Evolutionary conservation across 1,139 yeast genomes (phyloP).

Genomic region (Geotrichum citri-aurantii): DNA sequence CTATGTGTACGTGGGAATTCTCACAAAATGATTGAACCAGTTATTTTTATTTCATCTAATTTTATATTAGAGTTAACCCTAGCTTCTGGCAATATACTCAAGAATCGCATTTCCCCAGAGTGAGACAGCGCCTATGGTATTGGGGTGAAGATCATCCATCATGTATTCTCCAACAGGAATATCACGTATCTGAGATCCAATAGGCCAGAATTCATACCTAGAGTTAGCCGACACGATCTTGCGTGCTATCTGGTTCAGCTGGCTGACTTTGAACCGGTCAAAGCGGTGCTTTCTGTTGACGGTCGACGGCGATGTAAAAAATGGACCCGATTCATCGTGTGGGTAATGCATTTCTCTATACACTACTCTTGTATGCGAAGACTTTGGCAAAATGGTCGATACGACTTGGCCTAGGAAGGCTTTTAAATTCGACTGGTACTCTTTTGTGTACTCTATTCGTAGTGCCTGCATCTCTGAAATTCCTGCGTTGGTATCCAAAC

Average conservation of each 20-base stretch:
- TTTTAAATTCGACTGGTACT: slow-evolving; percentile 14
- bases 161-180: slow-evolving; percentile 19
- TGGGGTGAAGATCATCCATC: slow-evolving; percentile 20
- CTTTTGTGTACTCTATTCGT: slow-evolving; percentile 9
- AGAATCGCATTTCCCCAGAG: slow-evolving; percentile 21
- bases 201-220: slow-evolving; percentile 19
- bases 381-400: background rate
- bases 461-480: slow-evolving; percentile 10
- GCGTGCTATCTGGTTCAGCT: slow-evolving; percentile 18
- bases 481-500: slow-evolving; percentile 12
- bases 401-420: slow-evolving; percentile 4
- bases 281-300: slow-evolving; percentile 14
- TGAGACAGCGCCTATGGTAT: slow-evolving; percentile 17
- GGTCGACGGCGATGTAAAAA: slow-evolving; percentile 15
- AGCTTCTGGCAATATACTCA: slow-evolving; percentile 18
- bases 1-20: too few relatives aligned
- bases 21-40: too few relatives aligned
- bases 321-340: slow-evolving; percentile 15
- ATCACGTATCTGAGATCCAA: slow-evolving; percentile 18
- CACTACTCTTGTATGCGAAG: slow-evolving; percentile 15
- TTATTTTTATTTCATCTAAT: too few relatives aligned
- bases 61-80: too few relatives aligned
- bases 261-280: slow-evolving; percentile 19
- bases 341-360: slow-evolving; percentile 20
- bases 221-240: slow-evolving; percentile 1